Percentiles rank a stretch among this genome's conserved stretches.
Conservation (phyloP, 1,284 basidiomycete species). For the Meira miltonrushii region DNA sequence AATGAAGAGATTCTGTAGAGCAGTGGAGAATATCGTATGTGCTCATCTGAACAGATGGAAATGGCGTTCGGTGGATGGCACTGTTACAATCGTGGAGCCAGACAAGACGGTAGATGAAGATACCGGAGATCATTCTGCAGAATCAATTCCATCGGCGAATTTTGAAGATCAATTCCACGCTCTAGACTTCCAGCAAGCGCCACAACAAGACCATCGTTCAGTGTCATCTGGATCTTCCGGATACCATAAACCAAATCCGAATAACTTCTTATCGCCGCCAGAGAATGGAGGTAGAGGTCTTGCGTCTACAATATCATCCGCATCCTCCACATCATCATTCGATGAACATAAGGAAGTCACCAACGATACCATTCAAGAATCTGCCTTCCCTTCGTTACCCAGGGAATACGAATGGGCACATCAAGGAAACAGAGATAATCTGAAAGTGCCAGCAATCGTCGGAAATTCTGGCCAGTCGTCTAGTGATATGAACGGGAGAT, state of each 20-base stretch:
- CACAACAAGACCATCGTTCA: too few species aligned
- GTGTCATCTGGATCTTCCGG: too few species aligned
- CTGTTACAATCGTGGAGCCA: too few species aligned
- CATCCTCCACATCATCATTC: not conserved
- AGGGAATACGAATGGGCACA: slow-evolving; percentile 11
- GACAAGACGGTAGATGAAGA: too few species aligned
- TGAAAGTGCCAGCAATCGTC: not conserved
- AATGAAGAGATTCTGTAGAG: slow-evolving; percentile 38
- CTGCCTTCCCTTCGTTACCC: slow-evolving; percentile 4
- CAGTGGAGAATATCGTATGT: slow-evolving; percentile 45
- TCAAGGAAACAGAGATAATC: not conserved
- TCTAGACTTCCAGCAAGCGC: too few species aligned
- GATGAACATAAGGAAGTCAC: not conserved
- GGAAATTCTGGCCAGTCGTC: not conserved
- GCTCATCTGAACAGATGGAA: slow-evolving; percentile 42
- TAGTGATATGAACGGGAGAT: too few species aligned
- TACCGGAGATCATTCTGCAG: too few species aligned
- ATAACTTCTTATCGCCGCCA: not conserved
- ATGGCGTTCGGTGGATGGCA: not conserved
- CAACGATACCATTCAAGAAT: not conserved
- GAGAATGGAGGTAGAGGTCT: not conserved
- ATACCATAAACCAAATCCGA: too few species aligned
- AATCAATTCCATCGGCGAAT: too few species aligned
- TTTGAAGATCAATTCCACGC: too few species aligned
- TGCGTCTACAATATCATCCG: not conserved